These are phyloP conservation scores for Gynochthodes officinalis DNA, from an alignment of 257 asterid species.

Conservation along the genomic window DNA sequence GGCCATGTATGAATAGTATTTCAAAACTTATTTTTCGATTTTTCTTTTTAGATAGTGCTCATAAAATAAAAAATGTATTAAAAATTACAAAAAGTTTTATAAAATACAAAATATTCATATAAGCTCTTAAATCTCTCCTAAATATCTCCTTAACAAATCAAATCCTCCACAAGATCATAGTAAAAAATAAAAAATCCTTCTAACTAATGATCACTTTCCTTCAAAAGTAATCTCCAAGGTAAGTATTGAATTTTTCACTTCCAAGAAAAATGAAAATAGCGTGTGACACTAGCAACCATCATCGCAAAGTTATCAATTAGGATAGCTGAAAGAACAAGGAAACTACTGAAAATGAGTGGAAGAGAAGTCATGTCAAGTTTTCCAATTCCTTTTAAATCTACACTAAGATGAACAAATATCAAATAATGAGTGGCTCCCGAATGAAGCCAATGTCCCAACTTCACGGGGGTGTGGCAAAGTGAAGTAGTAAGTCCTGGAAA, in stretches of 20 bases:
- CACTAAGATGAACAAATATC: neutral
- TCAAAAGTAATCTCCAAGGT: neutral
- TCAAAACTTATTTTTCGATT: no score
- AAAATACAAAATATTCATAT: no score
- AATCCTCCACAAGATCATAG: no score
- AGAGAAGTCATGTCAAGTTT: neutral
- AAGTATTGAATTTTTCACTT: neutral
- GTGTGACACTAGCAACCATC: neutral
- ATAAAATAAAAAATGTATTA: no score
- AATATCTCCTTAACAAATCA: no score
- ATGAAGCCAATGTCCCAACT: neutral
- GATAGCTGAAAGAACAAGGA: neutral
- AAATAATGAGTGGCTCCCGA: conserved; percentile 9
- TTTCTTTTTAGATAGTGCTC: no score
- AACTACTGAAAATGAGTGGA: neutral
- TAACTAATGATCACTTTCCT: no score
- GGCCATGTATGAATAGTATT: no score
- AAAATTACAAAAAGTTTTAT: no score
- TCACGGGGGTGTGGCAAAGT: conserved; percentile 10
- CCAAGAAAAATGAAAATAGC: neutral
- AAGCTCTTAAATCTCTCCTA: no score
- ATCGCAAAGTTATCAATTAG: neutral
- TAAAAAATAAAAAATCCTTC: no score
- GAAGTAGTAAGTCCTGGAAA: conserved; percentile 13
- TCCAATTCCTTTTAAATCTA: neutral